These are phyloP conservation scores for Nothophaeocryptopus gaeumannii DNA, from an alignment of 2,329 filamentous ascomycete species.

Conservation along the genomic window DNA sequence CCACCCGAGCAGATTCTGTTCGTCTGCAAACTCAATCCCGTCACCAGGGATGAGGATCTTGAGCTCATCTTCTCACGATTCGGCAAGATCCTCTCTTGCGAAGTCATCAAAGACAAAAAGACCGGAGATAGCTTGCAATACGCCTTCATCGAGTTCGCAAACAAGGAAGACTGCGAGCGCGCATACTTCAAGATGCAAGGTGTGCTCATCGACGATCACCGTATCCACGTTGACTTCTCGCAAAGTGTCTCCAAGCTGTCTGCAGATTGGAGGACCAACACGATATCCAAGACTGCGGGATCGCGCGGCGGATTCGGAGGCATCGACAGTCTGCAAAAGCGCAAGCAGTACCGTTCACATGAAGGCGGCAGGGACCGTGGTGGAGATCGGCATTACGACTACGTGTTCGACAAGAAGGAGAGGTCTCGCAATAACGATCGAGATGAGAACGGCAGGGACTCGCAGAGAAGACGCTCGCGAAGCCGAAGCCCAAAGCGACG, in stretches of 20 bases:
- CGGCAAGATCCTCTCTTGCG: constrained; percentile 89
- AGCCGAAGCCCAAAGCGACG: constrained; percentile 32
- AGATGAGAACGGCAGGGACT: constrained; percentile 12
- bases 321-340: constrained; percentile 81
- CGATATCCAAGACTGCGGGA: constrained; percentile 72
- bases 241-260: constrained; percentile 87
- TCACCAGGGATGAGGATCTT: constrained; percentile 90
- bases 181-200: constrained; percentile 99
- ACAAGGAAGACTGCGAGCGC: constrained; percentile 87
- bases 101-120: constrained; percentile 90
- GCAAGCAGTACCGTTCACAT: constrained; percentile 79
- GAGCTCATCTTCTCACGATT: constrained; percentile 97
- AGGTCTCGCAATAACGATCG: constrained; percentile 15
- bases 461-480: constrained; percentile 22
- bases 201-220: constrained; percentile 92
- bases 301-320: constrained; percentile 83
- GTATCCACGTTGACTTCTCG: constrained; percentile 98
- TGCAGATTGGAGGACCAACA: constrained; percentile 81
- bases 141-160: constrained; percentile 94
- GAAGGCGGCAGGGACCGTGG: constrained; percentile 36
- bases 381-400: constrained; percentile 61
- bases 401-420: constrained; percentile 72
- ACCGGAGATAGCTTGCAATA: constrained; percentile 96
- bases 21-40: constrained; percentile 96
- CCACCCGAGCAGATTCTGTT: constrained; percentile 97